These are phyloP conservation scores for Boletus sp. DNA, from an alignment of 768 basidiomycete genomes.

Conservation along the genomic window DNA sequence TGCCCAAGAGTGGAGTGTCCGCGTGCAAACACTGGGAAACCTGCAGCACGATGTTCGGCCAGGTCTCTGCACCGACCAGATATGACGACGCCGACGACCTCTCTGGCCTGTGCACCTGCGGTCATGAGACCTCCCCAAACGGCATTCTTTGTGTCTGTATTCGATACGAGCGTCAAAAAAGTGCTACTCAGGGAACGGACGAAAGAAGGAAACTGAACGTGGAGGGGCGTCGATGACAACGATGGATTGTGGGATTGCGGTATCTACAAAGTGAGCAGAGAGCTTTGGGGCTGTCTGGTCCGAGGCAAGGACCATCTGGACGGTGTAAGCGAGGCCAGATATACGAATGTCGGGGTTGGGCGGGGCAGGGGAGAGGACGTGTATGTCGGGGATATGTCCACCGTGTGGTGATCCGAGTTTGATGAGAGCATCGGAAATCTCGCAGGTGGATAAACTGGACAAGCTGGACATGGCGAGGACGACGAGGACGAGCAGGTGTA, in stretches of 20 bases:
- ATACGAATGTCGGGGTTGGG: slow-evolving; percentile 39
- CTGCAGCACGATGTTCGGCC: slow-evolving; percentile 63
- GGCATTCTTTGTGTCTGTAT: slow-evolving; percentile 66
- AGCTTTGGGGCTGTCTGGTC: slow-evolving; percentile 62
- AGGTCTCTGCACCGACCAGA: slow-evolving; percentile 85
- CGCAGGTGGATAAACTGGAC: slow-evolving; percentile 64
- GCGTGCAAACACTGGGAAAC: slow-evolving; percentile 80
- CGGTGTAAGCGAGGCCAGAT: slow-evolving; percentile 85
- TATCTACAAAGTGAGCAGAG: slow-evolving; percentile 78
- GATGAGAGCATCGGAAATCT: slow-evolving; percentile 85
- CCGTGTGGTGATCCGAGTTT: slow-evolving; percentile 72
- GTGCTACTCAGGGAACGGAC: not conserved
- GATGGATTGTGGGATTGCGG: slow-evolving; percentile 58
- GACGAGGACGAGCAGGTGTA: not conserved
- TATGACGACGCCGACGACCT: slow-evolving; percentile 72
- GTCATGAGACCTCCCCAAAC: slow-evolving; percentile 95
- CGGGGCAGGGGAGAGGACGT: slow-evolving; percentile 36
- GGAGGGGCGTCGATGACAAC: slow-evolving; percentile 74
- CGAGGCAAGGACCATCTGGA: slow-evolving; percentile 67
- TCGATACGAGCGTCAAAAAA: not conserved
- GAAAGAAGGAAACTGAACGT: slow-evolving; percentile 43
- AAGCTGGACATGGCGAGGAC: slow-evolving; percentile 7
- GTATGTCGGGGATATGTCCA: slow-evolving; percentile 78
- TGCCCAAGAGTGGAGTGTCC: slow-evolving; percentile 85
- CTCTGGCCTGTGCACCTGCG: slow-evolving; percentile 72